Conservation (phyloP, 352 stramenopile genomes). For the Phytophthora tubulina region DNA sequence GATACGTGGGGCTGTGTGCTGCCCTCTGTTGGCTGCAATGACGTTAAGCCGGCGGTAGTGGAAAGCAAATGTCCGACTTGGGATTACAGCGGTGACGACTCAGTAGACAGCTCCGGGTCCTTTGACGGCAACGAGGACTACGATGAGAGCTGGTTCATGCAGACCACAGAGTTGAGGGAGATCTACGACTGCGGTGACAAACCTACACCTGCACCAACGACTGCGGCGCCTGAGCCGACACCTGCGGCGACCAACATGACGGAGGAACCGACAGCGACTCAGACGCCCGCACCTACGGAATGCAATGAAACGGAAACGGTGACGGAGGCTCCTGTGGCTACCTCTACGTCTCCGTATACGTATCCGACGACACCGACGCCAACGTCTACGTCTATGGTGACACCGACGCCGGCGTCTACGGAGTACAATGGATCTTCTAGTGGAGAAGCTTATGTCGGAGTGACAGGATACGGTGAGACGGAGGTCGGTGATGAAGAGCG, state of each 20-base stretch:
- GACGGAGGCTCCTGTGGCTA: slow-evolving; percentile 11
- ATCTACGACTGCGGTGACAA: slow-evolving; percentile 37
- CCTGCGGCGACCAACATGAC: slow-evolving; percentile 19
- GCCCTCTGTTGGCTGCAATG: slow-evolving; percentile 47
- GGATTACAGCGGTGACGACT: slow-evolving; percentile 42
- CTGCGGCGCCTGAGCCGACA: slow-evolving; percentile 22
- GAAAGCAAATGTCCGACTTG: slow-evolving; percentile 41
- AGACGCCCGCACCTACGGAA: slow-evolving; percentile 8
- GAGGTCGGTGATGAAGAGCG: slow-evolving; percentile 28
- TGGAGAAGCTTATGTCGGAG: slow-evolving; percentile 2
- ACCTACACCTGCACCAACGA: slow-evolving; percentile 42
- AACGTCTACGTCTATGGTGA: background rate
- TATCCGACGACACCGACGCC: background rate
- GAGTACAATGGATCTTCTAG: slow-evolving; percentile 22
- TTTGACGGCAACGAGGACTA: slow-evolving; percentile 40
- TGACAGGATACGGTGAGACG: slow-evolving; percentile 2
- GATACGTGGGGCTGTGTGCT: slow-evolving; percentile 59
- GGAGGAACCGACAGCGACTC: slow-evolving; percentile 5
- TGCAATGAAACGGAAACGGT: slow-evolving; percentile 4
- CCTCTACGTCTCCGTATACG: background rate
- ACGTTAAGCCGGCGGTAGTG: background rate
- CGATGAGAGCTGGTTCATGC: slow-evolving; percentile 45
- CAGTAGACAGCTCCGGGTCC: slow-evolving; percentile 26
- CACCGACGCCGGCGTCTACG: slow-evolving; percentile 2
- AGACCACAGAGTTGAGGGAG: slow-evolving; percentile 37